phyloP scores from a whole-genome alignment of 106 monocot species.

The Chionographis japonica region DNA sequence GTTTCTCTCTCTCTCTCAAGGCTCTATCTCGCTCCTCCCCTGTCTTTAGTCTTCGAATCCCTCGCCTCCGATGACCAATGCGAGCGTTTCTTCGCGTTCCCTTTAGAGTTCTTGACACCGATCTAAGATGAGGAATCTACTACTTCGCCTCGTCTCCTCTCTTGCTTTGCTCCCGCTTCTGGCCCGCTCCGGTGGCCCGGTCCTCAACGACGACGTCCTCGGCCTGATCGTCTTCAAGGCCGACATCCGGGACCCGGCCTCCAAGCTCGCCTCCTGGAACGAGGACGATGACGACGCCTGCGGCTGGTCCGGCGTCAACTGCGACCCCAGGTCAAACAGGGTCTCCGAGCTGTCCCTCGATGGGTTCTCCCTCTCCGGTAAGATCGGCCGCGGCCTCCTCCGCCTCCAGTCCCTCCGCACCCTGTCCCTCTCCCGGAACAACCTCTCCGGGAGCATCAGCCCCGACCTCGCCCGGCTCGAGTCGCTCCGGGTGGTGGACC shows the following conservation, averaged over 20 bases:
- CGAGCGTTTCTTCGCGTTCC: no score
- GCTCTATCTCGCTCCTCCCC: no score
- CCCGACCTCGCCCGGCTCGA: constrained; percentile 39
- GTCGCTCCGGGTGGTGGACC: constrained; percentile 38
- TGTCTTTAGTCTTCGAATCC: no score
- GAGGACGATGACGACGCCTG: constrained; percentile 76
- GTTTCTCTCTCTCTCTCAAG: no score
- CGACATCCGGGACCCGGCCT: constrained; percentile 56
- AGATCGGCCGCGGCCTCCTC: constrained; percentile 72
- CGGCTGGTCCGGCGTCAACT: constrained; percentile 58
- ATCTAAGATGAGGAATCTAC: not conserved
- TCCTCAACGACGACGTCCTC: constrained; percentile 87
- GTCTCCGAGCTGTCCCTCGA: constrained; percentile 54
- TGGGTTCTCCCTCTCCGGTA: constrained; percentile 71
- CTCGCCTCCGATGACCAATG: no score
- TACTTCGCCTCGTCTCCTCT: constrained; percentile 1
- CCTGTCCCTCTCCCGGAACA: constrained; percentile 75
- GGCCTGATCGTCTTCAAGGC: constrained; percentile 95
- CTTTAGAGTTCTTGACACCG: not conserved
- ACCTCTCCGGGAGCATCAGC: constrained; percentile 62
- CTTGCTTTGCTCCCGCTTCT: constrained; percentile 11
- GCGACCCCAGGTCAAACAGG: constrained; percentile 45
- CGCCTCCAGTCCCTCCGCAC: constrained; percentile 51
- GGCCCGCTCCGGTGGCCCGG: constrained; percentile 14
- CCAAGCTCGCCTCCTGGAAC: constrained; percentile 76